A percentile compares a stretch with the other conserved stretches of the same genome.
Evolutionary conservation across 2,329 filamentous ascomycete species (phyloP).

Genomic region (Escovopsis weberi): DNA sequence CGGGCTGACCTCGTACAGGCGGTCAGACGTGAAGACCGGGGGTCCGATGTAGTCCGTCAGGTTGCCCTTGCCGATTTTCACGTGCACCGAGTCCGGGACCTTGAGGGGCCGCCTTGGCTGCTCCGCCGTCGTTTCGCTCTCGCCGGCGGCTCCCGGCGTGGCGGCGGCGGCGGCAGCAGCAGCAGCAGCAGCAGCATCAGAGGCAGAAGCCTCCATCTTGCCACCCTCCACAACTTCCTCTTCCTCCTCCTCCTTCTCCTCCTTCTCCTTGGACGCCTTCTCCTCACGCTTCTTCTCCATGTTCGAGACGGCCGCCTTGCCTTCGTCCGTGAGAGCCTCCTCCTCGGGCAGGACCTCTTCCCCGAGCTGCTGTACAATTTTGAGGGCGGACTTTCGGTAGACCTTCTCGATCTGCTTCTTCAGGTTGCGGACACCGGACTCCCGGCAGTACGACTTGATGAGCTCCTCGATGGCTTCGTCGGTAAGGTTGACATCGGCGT

Average conservation of each 20-base stretch:
- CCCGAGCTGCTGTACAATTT: slow-evolving; percentile 90
- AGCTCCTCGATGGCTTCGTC: slow-evolving; percentile 86
- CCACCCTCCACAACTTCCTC: slow-evolving; percentile 9
- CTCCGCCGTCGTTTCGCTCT: slow-evolving; percentile 35
- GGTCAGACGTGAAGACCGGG: slow-evolving; percentile 87
- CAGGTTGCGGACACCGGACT: slow-evolving; percentile 90
- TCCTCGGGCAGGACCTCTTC: slow-evolving; percentile 71
- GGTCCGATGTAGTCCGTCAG: slow-evolving; percentile 95
- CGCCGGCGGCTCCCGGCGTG: slow-evolving; percentile 15
- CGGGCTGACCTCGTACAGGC: slow-evolving; percentile 85
- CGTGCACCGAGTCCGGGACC: slow-evolving; percentile 76
- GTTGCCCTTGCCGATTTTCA: slow-evolving; percentile 76
- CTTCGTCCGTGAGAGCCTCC: slow-evolving; percentile 70
- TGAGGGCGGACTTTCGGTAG: slow-evolving; percentile 90
- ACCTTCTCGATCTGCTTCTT: slow-evolving; percentile 99
- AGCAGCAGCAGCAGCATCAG: too few relatives aligned
- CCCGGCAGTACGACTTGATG: slow-evolving; percentile 96
- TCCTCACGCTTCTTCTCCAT: too few relatives aligned
- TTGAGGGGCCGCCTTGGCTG: slow-evolving; percentile 61
- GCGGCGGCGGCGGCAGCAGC: slow-evolving; percentile 9
- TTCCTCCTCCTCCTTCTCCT: slow-evolving; percentile 40
- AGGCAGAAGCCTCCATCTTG: slow-evolving; percentile 2
- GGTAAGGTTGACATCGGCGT: slow-evolving; percentile 77
- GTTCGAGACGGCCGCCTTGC: slow-evolving; percentile 46
- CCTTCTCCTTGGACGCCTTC: slow-evolving; percentile 50